Evolutionary conservation across 257 asterid genomes (phyloP).

Genomic region (Leonotis leonurus): DNA sequence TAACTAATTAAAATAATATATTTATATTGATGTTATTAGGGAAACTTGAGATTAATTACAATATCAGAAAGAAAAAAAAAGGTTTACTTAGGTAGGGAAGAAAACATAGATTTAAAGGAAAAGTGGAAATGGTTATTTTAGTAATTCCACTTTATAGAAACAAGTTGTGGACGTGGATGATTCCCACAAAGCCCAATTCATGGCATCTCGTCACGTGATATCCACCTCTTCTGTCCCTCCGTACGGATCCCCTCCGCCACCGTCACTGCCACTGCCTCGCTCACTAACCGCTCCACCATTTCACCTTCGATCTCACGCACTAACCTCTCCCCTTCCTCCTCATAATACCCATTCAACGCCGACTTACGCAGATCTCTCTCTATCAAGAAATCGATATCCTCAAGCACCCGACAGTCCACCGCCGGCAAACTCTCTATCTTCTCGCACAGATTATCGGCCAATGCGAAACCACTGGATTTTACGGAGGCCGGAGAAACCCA

Average conservation of each 20-base stretch:
- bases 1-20: no score
- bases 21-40: neutral
- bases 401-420: slow-evolving; percentile 54
- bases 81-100: neutral
- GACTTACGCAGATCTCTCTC: slow-evolving; percentile 31
- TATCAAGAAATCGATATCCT: slow-evolving; percentile 60
- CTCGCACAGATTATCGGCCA: slow-evolving; percentile 37
- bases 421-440: slow-evolving; percentile 38
- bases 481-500: slow-evolving; percentile 1
- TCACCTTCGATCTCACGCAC: slow-evolving; percentile 57
- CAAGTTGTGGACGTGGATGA: slow-evolving; percentile 28
- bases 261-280: slow-evolving; percentile 57
- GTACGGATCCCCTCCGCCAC: slow-evolving; percentile 27
- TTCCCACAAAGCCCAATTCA: slow-evolving; percentile 19
- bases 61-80: neutral
- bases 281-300: slow-evolving; percentile 47
- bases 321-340: slow-evolving; percentile 41
- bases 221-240: slow-evolving; percentile 24
- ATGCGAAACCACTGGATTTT: neutral
- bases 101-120: neutral
- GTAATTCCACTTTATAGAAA: slow-evolving; percentile 16
- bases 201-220: slow-evolving; percentile 61
- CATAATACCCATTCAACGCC: slow-evolving; percentile 1
- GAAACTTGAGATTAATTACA: neutral
- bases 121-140: neutral